Percentiles rank a stretch among this genome's conserved stretches.
These are phyloP conservation scores for Peterozyma toletana DNA, from an alignment of 805 yeast species.

Conservation along the genomic window DNA sequence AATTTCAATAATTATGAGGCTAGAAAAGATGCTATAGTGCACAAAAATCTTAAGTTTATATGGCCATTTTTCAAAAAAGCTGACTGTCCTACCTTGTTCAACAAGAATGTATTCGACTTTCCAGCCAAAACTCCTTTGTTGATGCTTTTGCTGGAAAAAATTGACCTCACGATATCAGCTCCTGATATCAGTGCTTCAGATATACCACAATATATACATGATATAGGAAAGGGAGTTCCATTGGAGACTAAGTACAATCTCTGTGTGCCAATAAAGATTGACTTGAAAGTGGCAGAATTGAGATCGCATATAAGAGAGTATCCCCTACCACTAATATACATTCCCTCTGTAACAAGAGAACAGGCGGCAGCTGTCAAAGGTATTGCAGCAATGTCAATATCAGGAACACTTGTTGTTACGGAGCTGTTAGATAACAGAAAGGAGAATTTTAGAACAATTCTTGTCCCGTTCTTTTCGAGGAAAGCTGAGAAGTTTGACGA, in stretches of 20 bases:
- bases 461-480: slow-evolving; percentile 51
- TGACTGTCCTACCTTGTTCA: slow-evolving; percentile 29
- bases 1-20: slow-evolving; percentile 44
- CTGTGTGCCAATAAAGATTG: slow-evolving; percentile 55
- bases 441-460: slow-evolving; percentile 49
- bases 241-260: slow-evolving; percentile 59
- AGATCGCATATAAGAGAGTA: slow-evolving; percentile 75
- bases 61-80: slow-evolving; percentile 30
- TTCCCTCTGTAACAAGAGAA: slow-evolving; percentile 44
- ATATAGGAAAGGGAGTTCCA: slow-evolving; percentile 82
- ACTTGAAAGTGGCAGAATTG: slow-evolving; percentile 51
- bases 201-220: slow-evolving; percentile 55
- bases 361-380: slow-evolving; percentile 12
- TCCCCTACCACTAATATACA: slow-evolving; percentile 73
- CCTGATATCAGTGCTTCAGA: slow-evolving; percentile 45
- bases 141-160: slow-evolving; percentile 38
- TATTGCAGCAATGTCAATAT: slow-evolving; percentile 21
- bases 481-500: slow-evolving; percentile 26
- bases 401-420: slow-evolving; percentile 62
- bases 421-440: slow-evolving; percentile 51
- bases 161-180: slow-evolving; percentile 38
- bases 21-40: slow-evolving; percentile 30
- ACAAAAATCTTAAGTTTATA: slow-evolving; percentile 29
- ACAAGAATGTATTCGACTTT: slow-evolving; percentile 39
- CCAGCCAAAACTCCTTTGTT: slow-evolving; percentile 45